Percentiles rank a stretch among this genome's conserved stretches.
Conservation (phyloP, 192 early-diverging fungal genomes). For the Dispira simplex region DNA sequence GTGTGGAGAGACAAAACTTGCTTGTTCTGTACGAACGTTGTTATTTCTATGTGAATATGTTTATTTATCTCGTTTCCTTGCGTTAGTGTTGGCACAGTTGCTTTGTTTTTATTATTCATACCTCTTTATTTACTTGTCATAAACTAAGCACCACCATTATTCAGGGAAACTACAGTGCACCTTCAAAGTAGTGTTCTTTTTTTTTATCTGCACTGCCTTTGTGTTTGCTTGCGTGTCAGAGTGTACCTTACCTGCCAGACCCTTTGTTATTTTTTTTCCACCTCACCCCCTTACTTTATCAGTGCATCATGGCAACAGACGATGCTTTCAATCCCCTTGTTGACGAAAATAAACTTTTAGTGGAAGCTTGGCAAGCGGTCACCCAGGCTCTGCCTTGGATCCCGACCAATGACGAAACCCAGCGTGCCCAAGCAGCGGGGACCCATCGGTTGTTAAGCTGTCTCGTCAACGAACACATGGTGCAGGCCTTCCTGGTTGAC, state of each 20-base stretch:
- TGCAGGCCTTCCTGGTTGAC: slow-evolving; percentile 22
- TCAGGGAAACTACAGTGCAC: too few species aligned
- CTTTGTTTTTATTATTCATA: too few species aligned
- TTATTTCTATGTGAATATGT: too few species aligned
- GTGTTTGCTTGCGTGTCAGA: too few species aligned
- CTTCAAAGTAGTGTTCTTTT: too few species aligned
- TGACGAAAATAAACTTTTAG: not conserved
- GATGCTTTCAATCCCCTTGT: not conserved
- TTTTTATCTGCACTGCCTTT: too few species aligned
- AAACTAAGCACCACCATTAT: too few species aligned
- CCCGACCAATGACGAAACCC: not conserved
- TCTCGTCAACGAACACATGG: slow-evolving; percentile 35
- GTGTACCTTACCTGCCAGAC: not conserved
- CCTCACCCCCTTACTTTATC: not conserved
- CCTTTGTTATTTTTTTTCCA: not conserved
- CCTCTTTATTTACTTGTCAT: too few species aligned
- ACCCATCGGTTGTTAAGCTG: slow-evolving; percentile 37
- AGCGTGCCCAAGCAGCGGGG: slow-evolving; percentile 31
- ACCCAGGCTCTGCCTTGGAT: not conserved
- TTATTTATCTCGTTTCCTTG: too few species aligned
- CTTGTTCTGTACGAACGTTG: too few species aligned
- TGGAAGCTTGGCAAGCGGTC: not conserved
- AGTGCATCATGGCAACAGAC: not conserved
- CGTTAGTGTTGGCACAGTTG: too few species aligned
- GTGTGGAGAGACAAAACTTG: too few species aligned